These are phyloP conservation scores for Xanthoceras sorbifolium DNA, from an alignment of 345 rosid genomes.

Conservation along the genomic window DNA sequence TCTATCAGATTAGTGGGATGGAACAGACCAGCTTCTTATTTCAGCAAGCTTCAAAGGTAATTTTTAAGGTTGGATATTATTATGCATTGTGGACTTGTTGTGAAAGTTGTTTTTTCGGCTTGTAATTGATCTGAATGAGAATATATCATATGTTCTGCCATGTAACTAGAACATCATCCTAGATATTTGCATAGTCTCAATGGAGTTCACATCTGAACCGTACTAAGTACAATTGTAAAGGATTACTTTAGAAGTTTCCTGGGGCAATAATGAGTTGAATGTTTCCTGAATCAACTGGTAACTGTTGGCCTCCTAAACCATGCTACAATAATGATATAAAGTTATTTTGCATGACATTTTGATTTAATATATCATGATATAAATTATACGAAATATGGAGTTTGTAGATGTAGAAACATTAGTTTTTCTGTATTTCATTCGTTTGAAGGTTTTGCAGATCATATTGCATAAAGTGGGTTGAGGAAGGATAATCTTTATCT, in stretches of 20 bases:
- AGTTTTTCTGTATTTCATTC: constrained; percentile 12
- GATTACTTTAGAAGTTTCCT: constrained; percentile 5
- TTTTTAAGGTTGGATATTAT: constrained; percentile 5
- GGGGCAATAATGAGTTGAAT: neutral
- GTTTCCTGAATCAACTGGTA: constrained; percentile 2
- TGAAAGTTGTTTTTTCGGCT: neutral
- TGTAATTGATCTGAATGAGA: constrained; percentile 1
- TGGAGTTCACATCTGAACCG: constrained; percentile 11
- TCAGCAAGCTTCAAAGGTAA: constrained; percentile 98
- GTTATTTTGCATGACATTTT: neutral
- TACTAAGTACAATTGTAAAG: neutral
- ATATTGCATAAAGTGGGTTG: neutral
- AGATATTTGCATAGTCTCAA: constrained; percentile 1
- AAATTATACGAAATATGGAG: neutral
- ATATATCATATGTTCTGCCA: constrained; percentile 2
- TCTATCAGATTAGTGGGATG: constrained; percentile 92
- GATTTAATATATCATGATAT: neutral
- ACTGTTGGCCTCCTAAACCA: neutral
- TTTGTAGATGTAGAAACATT: constrained; percentile 4
- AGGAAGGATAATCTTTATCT: constrained; percentile 4
- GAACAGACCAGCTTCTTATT: constrained; percentile 96
- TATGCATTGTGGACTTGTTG: neutral
- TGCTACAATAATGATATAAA: neutral
- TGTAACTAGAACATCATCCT: neutral
- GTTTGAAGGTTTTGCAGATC: constrained; percentile 1